Evolutionary conservation across 2,329 filamentous ascomycete genomes (phyloP).

Genomic region (Bipolaris oryzae): DNA sequence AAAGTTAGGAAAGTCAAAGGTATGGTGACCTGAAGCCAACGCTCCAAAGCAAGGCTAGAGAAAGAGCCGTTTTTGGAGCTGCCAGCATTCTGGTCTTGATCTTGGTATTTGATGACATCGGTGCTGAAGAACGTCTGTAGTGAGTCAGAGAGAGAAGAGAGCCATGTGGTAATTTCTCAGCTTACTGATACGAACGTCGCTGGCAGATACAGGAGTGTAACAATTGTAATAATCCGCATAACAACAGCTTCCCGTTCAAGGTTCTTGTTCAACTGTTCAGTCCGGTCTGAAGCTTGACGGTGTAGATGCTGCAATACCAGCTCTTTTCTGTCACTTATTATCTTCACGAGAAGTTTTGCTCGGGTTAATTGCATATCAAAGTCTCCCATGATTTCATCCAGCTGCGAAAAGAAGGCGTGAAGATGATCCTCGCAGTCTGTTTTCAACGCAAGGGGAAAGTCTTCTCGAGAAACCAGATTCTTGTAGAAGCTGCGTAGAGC

Average conservation of each 20-base stretch:
- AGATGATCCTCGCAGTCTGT: constrained; percentile 17
- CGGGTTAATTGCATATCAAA: constrained; percentile 47
- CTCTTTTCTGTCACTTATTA: constrained; percentile 46
- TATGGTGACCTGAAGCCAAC: constrained; percentile 50
- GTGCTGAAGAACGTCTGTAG: constrained; percentile 51
- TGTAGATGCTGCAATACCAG: constrained; percentile 37
- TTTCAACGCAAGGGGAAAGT: constrained; percentile 25
- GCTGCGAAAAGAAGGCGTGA: constrained; percentile 18
- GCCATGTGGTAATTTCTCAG: neutral
- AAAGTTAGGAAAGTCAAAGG: constrained; percentile 46
- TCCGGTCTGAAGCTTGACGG: constrained; percentile 28
- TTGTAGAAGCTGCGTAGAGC: constrained; percentile 28
- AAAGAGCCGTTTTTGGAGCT: constrained; percentile 27
- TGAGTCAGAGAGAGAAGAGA: neutral
- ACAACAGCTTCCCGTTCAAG: constrained; percentile 33
- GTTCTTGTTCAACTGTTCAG: constrained; percentile 28
- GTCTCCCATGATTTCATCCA: constrained; percentile 47
- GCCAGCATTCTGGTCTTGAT: constrained; percentile 12
- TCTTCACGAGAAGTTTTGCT: constrained; percentile 43
- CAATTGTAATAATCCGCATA: constrained; percentile 37
- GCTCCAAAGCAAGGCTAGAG: constrained; percentile 37
- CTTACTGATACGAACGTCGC: constrained; percentile 39
- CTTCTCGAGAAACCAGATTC: constrained; percentile 14
- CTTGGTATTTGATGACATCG: constrained; percentile 48
- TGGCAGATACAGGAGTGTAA: constrained; percentile 34